A percentile compares a stretch with the other conserved stretches of the same genome.
These are phyloP conservation scores for Phoma sp. DNA, from an alignment of 2,329 filamentous ascomycete genomes.

Conservation along the genomic window DNA sequence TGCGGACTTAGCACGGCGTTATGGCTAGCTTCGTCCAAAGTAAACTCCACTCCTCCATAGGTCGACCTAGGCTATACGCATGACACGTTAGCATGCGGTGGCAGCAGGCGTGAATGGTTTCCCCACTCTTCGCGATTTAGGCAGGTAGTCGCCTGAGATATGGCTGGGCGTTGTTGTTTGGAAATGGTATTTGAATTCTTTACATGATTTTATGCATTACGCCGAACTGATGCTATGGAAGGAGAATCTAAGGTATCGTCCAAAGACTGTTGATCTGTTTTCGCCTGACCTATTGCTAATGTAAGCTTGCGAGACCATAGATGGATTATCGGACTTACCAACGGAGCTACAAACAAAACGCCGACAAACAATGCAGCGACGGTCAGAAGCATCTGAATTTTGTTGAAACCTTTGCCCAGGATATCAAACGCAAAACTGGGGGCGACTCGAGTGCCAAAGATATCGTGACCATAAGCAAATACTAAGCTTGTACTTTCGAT, in stretches of 20 bases:
- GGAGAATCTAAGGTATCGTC: constrained; percentile 51
- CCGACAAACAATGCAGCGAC: constrained; percentile 80
- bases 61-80: not conserved
- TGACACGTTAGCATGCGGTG: constrained; percentile 7
- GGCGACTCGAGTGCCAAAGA: constrained; percentile 86
- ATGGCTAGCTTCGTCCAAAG: not conserved
- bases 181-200: not conserved
- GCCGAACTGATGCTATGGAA: not conserved
- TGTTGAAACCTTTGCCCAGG: constrained; percentile 91
- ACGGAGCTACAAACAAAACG: constrained; percentile 79
- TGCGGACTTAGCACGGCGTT: constrained; percentile 3
- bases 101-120: not conserved
- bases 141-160: not conserved
- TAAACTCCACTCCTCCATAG: not conserved
- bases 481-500: constrained; percentile 93
- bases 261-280: constrained; percentile 74
- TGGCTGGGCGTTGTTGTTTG: not conserved
- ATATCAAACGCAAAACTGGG: constrained; percentile 93
- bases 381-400: constrained; percentile 81
- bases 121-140: not conserved
- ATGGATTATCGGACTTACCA: constrained; percentile 66
- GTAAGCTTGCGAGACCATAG: constrained; percentile 15
- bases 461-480: constrained; percentile 85
- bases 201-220: not conserved
- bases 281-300: constrained; percentile 54